Base-by-base conservation (phyloP, 176 grass and related monocot species). In the Oryza punctata region DNA sequence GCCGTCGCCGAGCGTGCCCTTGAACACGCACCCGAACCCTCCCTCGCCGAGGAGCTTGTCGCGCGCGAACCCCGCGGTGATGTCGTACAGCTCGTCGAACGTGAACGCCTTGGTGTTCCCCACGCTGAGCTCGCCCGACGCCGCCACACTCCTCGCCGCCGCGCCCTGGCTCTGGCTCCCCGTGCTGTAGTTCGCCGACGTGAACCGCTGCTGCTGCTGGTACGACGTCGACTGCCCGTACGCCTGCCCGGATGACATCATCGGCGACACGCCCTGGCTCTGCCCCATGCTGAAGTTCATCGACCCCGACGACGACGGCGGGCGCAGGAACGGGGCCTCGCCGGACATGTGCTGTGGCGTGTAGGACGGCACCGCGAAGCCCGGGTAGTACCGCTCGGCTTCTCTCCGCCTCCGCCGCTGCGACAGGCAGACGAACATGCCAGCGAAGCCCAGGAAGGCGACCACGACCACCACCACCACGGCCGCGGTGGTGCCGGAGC, bases 11-110 rank as follows among this genome's bases (percentile, higher is more conserved):
- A 95, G 90, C 49, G 84, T 85, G 24, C 92, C 96, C 81, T 93
- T 88, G 85, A 88, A 98, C 46, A 98, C 96, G 80, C 91, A 98
- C 69, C 92, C 96, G 76, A 98, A 98, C 8, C 96, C 96, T 38
- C 96, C 96, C 88, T 98, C 92, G 9, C 96, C 96, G 5, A 98
- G 69, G 5, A 98, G 71, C n/a, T 93, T 93, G 37, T 90, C 90
- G 10, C 84, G 78, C 19, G 91, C 68, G 78, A 98, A 95, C 30
- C 96, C 96, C 38, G 76, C 72, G 0, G 96, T 98, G 86, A 95
- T 91, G 41, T 88, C 82, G 38, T 95, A 95, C 23, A 98, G 69
- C 71, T 94, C 92, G 76, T 98, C 87, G 73, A 93, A 98, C 30
- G 82, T 28, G 75, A 98, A 98, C 10, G 92, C 82, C 72, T 88